Evolutionary conservation across 176 grass and related monocot species (phyloP), one percentile per base, ranked within the genome.

Genomic region (Eleusine coracana): DNA sequence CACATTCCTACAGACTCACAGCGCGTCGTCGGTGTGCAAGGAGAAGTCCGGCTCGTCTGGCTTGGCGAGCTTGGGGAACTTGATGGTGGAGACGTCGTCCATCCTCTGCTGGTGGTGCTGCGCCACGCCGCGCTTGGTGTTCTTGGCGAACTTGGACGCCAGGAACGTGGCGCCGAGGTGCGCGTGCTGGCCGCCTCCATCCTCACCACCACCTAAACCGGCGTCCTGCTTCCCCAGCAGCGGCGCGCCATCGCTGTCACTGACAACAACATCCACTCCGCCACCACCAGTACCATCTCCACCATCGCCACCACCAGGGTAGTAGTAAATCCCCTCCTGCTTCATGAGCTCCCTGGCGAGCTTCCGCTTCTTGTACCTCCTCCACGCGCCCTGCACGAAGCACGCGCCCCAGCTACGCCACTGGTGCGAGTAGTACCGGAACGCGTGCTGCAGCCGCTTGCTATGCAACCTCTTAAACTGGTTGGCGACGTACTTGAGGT

Each of bases 391-490:
- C 83, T 98, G 96, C 46, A 98, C 79, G 78, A 98, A 95, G 80
- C 92, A 93, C 0, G 96, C 89, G 15, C 91, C 96, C 96, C 92
- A 98, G 48, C 92, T 95, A 27, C 96, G 77, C 96, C 96, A 98
- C 39, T 98, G 96, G 84, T 98, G 87, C 10, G 96, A 98, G 79
- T 98, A 98, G 90, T 91, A 98, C 66, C 95, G 79, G 90, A 98
- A 98, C 6, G 96, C 96, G 52, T 98, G 92, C 87, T 98, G 92
- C 52, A 98, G 72, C 44, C 90, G 90, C 87, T 98, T 95, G 89
- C 92, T 95, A 83, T 95, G 95, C 62, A 98, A 90, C 4, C 95
- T 81, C 88, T 93, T 98, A 85, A 98, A 98, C 84, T 98, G 95
- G 77, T 89, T 94, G 38, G 95, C 95, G 1, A 98, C 95, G 72